These are phyloP conservation scores for Trapa incisa DNA, from an alignment of 345 rosid genomes.

Conservation along the genomic window DNA sequence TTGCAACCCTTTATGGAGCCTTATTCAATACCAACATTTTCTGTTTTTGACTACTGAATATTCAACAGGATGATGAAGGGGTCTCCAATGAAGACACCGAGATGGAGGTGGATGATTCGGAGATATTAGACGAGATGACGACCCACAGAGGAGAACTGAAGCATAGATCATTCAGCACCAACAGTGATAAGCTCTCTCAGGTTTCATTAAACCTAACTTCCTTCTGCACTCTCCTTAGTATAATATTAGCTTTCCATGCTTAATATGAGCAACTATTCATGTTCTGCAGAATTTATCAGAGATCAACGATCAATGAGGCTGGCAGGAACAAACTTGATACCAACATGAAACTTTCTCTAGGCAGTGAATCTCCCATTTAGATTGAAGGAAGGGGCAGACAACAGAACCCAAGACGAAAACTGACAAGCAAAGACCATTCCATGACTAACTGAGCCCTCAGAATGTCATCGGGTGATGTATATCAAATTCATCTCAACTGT, in stretches of 20 bases:
- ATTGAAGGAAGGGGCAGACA: not conserved
- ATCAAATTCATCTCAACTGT: not conserved
- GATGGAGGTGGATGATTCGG: slow-evolving; percentile 8
- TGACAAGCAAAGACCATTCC: not conserved
- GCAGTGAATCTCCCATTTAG: not conserved
- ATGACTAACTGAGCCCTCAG: not conserved
- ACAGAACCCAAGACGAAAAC: not conserved
- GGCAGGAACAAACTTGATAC: slow-evolving; percentile 8
- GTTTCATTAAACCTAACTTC: slow-evolving; percentile 1
- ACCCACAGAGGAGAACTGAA: slow-evolving; percentile 27
- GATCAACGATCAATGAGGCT: not conserved
- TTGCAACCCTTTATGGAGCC: too few relatives aligned
- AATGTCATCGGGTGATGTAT: not conserved
- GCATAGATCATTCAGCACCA: slow-evolving; percentile 15
- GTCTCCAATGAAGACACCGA: slow-evolving; percentile 2
- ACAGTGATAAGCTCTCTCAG: slow-evolving; percentile 9
- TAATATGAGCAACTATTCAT: not conserved
- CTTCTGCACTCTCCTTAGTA: not conserved
- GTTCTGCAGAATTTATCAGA: slow-evolving; percentile 3
- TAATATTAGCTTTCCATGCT: not conserved
- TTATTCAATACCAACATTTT: too few relatives aligned
- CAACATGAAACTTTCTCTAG: not conserved
- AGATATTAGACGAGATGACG: slow-evolving; percentile 21
- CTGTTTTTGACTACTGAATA: not conserved
- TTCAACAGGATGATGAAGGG: slow-evolving; percentile 2